Evolutionary conservation across 176 grass and related monocot species (phyloP).

Genomic region (Eremochloa ophiuroides): DNA sequence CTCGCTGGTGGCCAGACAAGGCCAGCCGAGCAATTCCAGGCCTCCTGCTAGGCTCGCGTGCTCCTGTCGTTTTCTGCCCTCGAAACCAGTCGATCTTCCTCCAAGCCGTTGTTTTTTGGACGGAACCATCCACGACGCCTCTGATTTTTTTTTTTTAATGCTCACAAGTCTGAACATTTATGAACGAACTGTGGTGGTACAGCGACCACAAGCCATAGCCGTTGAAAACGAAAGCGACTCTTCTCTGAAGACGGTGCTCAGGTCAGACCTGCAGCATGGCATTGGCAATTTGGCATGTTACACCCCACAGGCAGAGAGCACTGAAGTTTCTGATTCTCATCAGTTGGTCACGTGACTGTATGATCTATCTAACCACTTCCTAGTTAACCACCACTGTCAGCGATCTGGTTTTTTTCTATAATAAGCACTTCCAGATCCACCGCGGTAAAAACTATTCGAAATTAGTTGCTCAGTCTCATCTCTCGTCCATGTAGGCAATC

Average conservation of each 20-base stretch:
- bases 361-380: background rate
- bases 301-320: background rate
- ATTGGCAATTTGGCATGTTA: no score
- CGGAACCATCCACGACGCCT: constrained; percentile 9
- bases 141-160: background rate
- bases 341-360: constrained; percentile 1
- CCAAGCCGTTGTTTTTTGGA: constrained; percentile 36
- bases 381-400: constrained; percentile 22
- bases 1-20: constrained; percentile 4
- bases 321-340: background rate
- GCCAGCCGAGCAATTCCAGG: no score
- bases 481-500: background rate
- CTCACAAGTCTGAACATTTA: background rate
- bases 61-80: background rate
- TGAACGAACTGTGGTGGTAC: background rate
- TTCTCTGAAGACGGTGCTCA: no score
- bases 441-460: constrained; percentile 24
- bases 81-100: background rate
- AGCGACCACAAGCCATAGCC: constrained; percentile 27
- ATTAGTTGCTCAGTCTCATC: background rate
- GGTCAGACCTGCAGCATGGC: no score
- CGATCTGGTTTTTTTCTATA: background rate
- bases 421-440: constrained; percentile 16
- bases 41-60: no score
- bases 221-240: constrained; percentile 30